phyloP scores from a whole-genome alignment of 140 eudicot genomes.

The Oenanthe javanica region DNA sequence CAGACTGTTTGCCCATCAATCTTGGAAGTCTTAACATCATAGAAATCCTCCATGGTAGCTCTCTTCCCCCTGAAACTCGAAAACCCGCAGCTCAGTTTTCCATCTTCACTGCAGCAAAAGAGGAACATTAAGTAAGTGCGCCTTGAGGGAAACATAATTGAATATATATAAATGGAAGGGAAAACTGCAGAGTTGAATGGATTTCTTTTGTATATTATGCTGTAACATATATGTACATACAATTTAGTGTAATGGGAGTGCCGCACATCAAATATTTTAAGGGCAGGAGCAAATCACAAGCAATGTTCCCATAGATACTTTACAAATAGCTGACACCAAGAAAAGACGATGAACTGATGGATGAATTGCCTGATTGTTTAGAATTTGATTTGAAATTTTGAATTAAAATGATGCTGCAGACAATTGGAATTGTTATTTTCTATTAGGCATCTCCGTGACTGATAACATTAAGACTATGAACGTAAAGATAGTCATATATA shows the following conservation, averaged over 20 bases:
- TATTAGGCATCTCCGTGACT: too few relatives aligned
- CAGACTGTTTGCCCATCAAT: conserved; percentile 66
- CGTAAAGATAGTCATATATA: background rate
- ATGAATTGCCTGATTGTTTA: too few relatives aligned
- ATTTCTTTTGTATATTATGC: background rate
- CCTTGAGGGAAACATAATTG: background rate
- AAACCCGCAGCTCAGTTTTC: conserved; percentile 73
- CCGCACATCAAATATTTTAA: background rate
- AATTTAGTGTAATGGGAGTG: background rate
- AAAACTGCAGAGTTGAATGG: background rate
- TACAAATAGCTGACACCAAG: background rate
- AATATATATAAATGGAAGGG: background rate
- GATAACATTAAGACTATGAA: too few relatives aligned
- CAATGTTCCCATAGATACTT: background rate
- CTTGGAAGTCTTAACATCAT: conserved; percentile 70
- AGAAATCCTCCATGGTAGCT: conserved; percentile 95
- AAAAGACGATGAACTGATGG: background rate
- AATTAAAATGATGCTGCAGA: too few relatives aligned
- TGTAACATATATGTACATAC: too few relatives aligned
- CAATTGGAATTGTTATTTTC: too few relatives aligned
- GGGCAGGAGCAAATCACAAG: background rate
- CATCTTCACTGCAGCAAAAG: conserved; percentile 68
- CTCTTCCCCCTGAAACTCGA: conserved; percentile 96
- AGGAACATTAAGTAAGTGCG: background rate
- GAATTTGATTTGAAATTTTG: too few relatives aligned